These are phyloP conservation scores for Microdochium trichocladiopsis DNA, from an alignment of 2,329 filamentous ascomycete species.

Conservation along the genomic window DNA sequence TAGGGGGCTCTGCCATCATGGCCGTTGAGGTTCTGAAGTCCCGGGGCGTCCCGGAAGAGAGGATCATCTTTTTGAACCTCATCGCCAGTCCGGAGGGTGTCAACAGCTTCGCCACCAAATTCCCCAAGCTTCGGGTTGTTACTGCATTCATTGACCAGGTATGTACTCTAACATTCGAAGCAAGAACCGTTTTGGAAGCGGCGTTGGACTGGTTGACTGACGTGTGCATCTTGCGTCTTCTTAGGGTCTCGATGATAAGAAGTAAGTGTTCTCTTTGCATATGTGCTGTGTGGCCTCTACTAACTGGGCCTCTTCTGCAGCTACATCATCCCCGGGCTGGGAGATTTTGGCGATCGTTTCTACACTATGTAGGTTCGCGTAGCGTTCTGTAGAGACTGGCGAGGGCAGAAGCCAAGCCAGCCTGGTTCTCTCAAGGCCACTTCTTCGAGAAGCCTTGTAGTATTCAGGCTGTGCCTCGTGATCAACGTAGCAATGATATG, in stretches of 20 bases:
- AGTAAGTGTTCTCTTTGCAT: conserved; percentile 50
- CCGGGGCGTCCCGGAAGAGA: conserved; percentile 87
- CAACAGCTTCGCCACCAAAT: conserved; percentile 79
- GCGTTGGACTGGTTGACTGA: neutral
- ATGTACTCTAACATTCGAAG: conserved; percentile 12
- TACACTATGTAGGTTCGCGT: conserved; percentile 64
- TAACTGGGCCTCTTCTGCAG: conserved; percentile 44
- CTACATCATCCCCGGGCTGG: conserved; percentile 89
- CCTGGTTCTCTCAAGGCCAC: no score
- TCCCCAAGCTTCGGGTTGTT: conserved; percentile 83
- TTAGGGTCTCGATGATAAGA: conserved; percentile 89
- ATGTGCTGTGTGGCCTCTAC: conserved; percentile 14
- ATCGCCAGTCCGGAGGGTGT: conserved; percentile 96
- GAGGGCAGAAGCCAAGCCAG: no score
- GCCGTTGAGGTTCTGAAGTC: conserved; percentile 88
- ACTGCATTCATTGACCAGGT: conserved; percentile 91
- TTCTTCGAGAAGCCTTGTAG: no score
- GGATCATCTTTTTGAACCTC: conserved; percentile 92
- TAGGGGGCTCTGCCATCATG: conserved; percentile 93
- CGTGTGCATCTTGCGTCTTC: neutral
- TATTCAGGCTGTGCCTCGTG: no score
- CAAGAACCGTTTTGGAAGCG: neutral
- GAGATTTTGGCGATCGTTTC: conserved; percentile 93
- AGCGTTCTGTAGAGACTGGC: no score
- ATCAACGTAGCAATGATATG: no score